Conservation (phyloP, 2,329 filamentous ascomycete species). For the Trichophyton mentagrophytes region DNA sequence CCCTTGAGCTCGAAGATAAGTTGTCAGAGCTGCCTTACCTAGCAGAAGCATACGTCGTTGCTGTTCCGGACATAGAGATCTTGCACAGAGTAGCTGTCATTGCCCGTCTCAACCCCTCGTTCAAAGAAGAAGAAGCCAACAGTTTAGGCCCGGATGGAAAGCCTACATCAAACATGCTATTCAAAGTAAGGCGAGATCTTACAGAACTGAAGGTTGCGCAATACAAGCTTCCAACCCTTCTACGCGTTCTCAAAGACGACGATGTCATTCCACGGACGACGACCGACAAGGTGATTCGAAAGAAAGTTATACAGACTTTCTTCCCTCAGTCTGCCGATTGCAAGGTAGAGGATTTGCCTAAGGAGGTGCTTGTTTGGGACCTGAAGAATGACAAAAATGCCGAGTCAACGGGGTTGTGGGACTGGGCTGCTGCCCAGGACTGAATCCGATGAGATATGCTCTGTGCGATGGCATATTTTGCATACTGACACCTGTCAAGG, state of each 20-base stretch:
- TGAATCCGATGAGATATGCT: background rate
- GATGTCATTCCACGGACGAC: constrained; percentile 8
- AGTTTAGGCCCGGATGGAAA: background rate
- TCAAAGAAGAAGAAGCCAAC: background rate
- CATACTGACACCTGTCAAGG: background rate
- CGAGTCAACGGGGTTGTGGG: background rate
- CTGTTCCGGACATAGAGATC: constrained; percentile 8
- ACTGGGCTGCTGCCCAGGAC: background rate
- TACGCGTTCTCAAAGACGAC: constrained; percentile 8
- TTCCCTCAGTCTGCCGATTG: constrained; percentile 4
- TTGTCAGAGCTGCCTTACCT: constrained; percentile 14
- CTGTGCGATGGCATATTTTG: background rate
- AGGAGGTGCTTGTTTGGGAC: constrained; percentile 3
- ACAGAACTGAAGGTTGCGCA: background rate
- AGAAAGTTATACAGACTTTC: constrained; percentile 4
- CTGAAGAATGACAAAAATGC: background rate
- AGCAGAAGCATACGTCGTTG: constrained; percentile 11
- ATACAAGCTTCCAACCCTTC: constrained; percentile 10
- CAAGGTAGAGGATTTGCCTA: background rate
- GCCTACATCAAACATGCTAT: constrained; percentile 2
- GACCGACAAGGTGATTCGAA: constrained; percentile 4
- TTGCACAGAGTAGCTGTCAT: constrained; percentile 6
- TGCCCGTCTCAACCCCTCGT: constrained; percentile 1
- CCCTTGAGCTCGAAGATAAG: constrained; percentile 11
- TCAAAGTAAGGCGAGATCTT: constrained; percentile 9